phyloP scores from a whole-genome alignment of 2,329 filamentous ascomycete species.

The Talaromyces funiculosus region DNA sequence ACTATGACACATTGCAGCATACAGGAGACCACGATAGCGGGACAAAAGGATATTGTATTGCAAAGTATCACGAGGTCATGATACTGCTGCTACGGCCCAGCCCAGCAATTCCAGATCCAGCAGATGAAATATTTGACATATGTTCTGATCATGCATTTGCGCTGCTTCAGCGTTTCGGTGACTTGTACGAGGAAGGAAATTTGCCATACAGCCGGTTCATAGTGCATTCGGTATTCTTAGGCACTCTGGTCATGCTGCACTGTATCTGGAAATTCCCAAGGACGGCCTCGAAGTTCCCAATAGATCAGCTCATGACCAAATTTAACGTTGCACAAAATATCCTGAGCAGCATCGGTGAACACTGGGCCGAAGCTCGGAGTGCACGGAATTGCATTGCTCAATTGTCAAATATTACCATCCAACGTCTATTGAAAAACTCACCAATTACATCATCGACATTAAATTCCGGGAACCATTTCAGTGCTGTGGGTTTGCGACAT shows the following conservation, averaged over 20 bases:
- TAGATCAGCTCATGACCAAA: conserved; percentile 39
- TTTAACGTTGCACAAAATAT: conserved; percentile 43
- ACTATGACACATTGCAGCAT: conserved; percentile 5
- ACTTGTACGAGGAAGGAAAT: conserved; percentile 41
- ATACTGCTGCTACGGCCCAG: conserved; percentile 49
- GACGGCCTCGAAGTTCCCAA: conserved; percentile 31
- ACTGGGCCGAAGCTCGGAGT: conserved; percentile 45
- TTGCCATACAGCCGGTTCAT: conserved; percentile 47
- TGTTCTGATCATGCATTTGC: conserved; percentile 44
- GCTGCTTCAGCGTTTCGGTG: conserved; percentile 38
- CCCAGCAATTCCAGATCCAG: conserved; percentile 47
- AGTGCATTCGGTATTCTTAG: conserved; percentile 46
- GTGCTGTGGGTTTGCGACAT: conserved; percentile 12
- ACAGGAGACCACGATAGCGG: neutral
- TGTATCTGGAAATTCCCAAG: conserved; percentile 45
- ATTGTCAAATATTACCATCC: conserved; percentile 24
- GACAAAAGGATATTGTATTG: conserved; percentile 33
- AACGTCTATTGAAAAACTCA: conserved; percentile 19
- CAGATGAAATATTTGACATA: conserved; percentile 33
- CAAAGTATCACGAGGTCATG: conserved; percentile 46
- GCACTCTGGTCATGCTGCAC: conserved; percentile 48
- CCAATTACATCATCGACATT: conserved; percentile 14
- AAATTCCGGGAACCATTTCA: conserved; percentile 3
- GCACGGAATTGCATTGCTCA: conserved; percentile 29
- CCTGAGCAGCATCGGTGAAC: conserved; percentile 48